phyloP scores from a whole-genome alignment of 768 basidiomycete genomes.

The Lentinula sp. region DNA sequence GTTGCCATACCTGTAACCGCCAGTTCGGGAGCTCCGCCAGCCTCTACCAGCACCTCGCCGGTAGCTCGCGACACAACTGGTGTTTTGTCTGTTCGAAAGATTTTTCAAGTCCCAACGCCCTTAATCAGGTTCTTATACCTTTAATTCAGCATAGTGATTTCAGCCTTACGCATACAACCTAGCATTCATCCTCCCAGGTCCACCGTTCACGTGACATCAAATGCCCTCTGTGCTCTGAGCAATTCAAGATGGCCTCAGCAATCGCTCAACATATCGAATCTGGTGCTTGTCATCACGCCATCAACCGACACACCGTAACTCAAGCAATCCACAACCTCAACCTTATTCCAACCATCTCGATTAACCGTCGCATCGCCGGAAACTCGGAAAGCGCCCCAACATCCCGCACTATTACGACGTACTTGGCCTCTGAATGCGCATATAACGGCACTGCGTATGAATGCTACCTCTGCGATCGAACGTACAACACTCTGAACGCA shows the following conservation, averaged over 20 bases:
- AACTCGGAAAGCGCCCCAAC: not conserved
- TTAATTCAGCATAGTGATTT: not conserved
- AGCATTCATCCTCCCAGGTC: slow-evolving; percentile 22
- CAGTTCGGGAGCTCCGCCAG: slow-evolving; percentile 13
- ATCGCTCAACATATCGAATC: slow-evolving; percentile 35
- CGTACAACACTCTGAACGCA: slow-evolving; percentile 20
- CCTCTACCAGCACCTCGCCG: slow-evolving; percentile 17
- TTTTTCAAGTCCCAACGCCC: slow-evolving; percentile 15
- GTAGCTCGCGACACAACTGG: slow-evolving; percentile 23
- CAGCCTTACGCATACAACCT: not conserved
- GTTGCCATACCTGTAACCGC: slow-evolving; percentile 17
- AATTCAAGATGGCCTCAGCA: slow-evolving; percentile 28
- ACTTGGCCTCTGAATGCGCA: slow-evolving; percentile 25
- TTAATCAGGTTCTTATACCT: slow-evolving; percentile 13
- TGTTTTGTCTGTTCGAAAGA: slow-evolving; percentile 26
- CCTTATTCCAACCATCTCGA: slow-evolving; percentile 24
- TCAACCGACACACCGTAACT: slow-evolving; percentile 32
- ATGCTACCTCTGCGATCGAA: slow-evolving; percentile 32
- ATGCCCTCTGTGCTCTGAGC: slow-evolving; percentile 27
- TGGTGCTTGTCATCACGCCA: slow-evolving; percentile 23
- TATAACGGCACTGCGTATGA: slow-evolving; percentile 35
- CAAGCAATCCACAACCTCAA: slow-evolving; percentile 21
- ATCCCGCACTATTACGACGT: slow-evolving; percentile 13
- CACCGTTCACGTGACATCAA: slow-evolving; percentile 18
- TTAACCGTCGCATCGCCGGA: slow-evolving; percentile 22